Conservation (phyloP, 2,329 filamentous ascomycete species). For the Pseudogymnoascus sp. region DNA sequence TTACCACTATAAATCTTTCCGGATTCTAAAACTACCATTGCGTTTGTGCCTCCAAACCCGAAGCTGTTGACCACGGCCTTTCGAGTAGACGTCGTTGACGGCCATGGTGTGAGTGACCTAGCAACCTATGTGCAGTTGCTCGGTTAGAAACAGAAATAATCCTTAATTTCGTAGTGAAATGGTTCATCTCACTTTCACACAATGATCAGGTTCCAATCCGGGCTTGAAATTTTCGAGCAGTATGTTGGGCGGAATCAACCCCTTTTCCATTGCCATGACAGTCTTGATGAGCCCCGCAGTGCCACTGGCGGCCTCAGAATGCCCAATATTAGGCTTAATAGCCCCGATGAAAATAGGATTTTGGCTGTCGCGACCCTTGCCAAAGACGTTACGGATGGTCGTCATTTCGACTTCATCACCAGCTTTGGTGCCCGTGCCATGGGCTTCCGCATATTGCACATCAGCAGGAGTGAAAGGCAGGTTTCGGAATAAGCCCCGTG, state of each 20-base stretch:
- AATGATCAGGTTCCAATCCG: background rate
- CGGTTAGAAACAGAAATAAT: background rate
- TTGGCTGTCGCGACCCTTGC: background rate
- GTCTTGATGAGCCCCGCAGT: conserved; percentile 21
- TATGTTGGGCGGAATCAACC: conserved; percentile 25
- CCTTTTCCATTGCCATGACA: conserved; percentile 26
- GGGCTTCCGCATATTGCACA: conserved; percentile 16
- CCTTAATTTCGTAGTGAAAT: background rate
- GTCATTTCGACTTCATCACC: conserved; percentile 17
- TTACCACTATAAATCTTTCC: background rate
- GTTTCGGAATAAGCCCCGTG: conserved; percentile 26
- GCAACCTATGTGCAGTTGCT: background rate
- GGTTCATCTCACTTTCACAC: background rate
- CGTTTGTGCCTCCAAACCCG: conserved; percentile 42
- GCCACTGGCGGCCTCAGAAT: conserved; percentile 21
- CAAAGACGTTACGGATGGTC: conserved; percentile 12
- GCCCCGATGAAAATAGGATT: background rate
- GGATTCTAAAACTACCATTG: conserved; percentile 27
- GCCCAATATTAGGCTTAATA: conserved; percentile 17
- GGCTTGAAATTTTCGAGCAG: conserved; percentile 19
- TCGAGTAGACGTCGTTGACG: background rate
- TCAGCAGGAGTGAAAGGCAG: conserved; percentile 11
- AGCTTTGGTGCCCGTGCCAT: conserved; percentile 5
- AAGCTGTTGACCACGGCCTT: conserved; percentile 23
- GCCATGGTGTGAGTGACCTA: background rate